These are phyloP conservation scores for Fusarium nurragi DNA, from an alignment of 2,329 filamentous ascomycete genomes.

Conservation along the genomic window DNA sequence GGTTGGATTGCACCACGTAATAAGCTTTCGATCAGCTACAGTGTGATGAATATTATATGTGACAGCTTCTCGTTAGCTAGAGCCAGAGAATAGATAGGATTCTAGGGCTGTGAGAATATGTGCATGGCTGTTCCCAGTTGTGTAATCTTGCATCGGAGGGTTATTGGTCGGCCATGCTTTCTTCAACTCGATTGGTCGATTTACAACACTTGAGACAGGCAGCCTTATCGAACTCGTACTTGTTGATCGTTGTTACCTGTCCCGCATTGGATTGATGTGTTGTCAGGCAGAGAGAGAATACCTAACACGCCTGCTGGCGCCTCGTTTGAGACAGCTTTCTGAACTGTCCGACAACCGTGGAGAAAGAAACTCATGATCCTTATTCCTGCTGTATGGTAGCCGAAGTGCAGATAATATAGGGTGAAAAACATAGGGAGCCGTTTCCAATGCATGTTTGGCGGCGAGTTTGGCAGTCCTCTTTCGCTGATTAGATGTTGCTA, in stretches of 20 bases:
- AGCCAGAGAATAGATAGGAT: neutral
- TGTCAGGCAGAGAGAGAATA: neutral
- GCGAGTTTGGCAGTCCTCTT: neutral
- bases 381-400: neutral
- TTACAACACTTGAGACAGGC: neutral
- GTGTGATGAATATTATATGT: neutral
- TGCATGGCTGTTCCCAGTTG: conserved; percentile 5
- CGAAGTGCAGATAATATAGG: neutral
- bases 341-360: neutral
- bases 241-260: neutral
- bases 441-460: neutral
- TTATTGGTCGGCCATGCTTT: neutral
- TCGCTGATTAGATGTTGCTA: neutral
- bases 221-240: conserved; percentile 10
- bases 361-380: neutral
- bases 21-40: neutral
- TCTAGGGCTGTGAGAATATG: neutral
- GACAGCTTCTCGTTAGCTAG: neutral
- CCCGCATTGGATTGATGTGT: neutral
- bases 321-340: neutral
- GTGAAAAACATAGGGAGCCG: neutral
- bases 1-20: neutral
- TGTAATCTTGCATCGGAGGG: neutral
- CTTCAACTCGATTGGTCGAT: conserved; percentile 18
- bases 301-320: neutral